Percentiles rank a stretch among this genome's conserved stretches.
Evolutionary conservation across 441 rosid species (phyloP).

Genomic region (Metrosideros polymorpha): DNA sequence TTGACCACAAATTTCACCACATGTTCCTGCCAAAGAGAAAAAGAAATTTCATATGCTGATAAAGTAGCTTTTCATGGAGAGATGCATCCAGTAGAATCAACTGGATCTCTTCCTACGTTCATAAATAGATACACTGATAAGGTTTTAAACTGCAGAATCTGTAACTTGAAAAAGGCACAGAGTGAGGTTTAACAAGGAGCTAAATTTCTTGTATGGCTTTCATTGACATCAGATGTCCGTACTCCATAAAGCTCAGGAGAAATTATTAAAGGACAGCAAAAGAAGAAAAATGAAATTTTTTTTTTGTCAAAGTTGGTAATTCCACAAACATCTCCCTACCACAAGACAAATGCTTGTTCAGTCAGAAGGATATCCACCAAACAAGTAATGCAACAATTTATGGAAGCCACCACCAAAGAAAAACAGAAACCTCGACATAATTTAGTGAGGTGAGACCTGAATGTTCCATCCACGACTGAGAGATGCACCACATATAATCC

Average conservation of each 20-base stretch:
- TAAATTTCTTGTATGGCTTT: neutral
- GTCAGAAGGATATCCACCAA: neutral
- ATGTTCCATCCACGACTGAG: constrained; percentile 59
- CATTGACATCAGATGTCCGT: neutral
- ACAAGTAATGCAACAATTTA: neutral
- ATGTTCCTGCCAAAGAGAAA: constrained; percentile 40
- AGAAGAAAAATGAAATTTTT: neutral
- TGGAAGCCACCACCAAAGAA: neutral
- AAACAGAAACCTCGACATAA: neutral
- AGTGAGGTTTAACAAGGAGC: neutral
- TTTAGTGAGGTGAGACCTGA: constrained; percentile 32
- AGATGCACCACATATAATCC: constrained; percentile 64
- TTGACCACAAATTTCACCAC: constrained; percentile 54
- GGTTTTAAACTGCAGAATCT: neutral
- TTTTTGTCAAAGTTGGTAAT: too few species aligned
- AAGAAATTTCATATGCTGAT: neutral
- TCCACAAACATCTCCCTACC: neutral
- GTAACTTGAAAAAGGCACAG: neutral
- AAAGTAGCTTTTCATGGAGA: neutral
- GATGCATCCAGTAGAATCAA: neutral
- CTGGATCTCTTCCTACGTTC: neutral
- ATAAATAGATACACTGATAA: neutral
- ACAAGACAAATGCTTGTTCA: neutral
- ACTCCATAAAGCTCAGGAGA: neutral
- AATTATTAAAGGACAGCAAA: neutral